Conservation (phyloP, 23 red algal species). For the Gracilaria caudata region DNA sequence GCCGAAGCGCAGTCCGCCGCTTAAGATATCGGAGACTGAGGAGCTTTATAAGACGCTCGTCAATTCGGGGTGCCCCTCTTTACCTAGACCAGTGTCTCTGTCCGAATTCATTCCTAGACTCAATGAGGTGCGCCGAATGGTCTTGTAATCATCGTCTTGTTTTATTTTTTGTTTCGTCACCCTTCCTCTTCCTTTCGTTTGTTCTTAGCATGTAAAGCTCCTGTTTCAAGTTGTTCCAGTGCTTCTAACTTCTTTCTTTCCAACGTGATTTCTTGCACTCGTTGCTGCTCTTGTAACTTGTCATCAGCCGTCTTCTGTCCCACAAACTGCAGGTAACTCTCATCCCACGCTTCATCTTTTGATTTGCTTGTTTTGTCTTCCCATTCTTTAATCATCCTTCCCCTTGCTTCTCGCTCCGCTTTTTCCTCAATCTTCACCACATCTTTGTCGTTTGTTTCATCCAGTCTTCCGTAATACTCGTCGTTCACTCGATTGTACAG, state of each 20-base stretch:
- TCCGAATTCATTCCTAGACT: slow-evolving; percentile 44
- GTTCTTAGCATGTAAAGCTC: neutral
- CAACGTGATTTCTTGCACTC: slow-evolving; percentile 26
- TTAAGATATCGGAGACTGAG: slow-evolving; percentile 11
- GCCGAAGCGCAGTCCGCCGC: slow-evolving; percentile 20
- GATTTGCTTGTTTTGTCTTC: neutral
- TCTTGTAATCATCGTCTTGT: slow-evolving; percentile 1
- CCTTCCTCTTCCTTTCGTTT: neutral
- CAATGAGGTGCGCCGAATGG: slow-evolving; percentile 42
- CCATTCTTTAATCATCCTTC: slow-evolving; percentile 31
- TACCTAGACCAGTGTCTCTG: slow-evolving; percentile 46
- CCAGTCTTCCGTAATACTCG: slow-evolving; percentile 41
- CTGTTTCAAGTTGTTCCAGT: slow-evolving; percentile 44
- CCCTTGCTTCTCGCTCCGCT: slow-evolving; percentile 30
- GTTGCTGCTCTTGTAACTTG: neutral
- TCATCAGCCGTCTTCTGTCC: slow-evolving; percentile 41
- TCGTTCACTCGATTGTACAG: slow-evolving; percentile 23
- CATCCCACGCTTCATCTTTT: slow-evolving; percentile 55
- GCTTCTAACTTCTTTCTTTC: slow-evolving; percentile 64
- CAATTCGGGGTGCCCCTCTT: neutral
- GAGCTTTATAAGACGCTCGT: slow-evolving; percentile 11
- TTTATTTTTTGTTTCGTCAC: neutral
- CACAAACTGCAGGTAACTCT: slow-evolving; percentile 47
- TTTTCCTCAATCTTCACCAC: slow-evolving; percentile 27
- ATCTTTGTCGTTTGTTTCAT: slow-evolving; percentile 14